Evolutionary conservation across 2,329 filamentous ascomycete genomes (phyloP), one percentile per base, ranked within the genome.

Genomic region (Lasiodiplodia sp.): DNA sequence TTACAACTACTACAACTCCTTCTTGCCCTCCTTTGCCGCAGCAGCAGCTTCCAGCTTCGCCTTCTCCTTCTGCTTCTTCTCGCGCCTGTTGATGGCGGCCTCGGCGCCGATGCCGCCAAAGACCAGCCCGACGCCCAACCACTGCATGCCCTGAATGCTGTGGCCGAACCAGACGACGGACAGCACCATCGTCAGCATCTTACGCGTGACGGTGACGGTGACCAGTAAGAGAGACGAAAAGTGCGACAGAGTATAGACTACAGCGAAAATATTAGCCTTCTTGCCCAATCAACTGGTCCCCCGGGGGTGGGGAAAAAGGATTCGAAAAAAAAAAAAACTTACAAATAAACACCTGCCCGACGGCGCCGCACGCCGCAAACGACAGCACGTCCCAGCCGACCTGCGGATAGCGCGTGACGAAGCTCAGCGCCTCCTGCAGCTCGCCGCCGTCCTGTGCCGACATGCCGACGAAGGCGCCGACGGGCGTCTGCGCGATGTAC

Each of bases 181-280:
- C 64, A 98, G 86, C 69, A 98, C 93, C 96, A 99, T 99, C 73
- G 95, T 98, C 79, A 98, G 88, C 96, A 99, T 99, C 84, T 99
- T 99, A 77, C 96, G 88, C 56, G 96, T 99, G 56, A 99, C 96
- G 2, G 94, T 99, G 2, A 99, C 94, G 4, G 96, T 98, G 53
- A 98, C 95, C 62, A 99, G 88, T 64, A 98, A 87, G 60, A 99
- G 87, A 11, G 92, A 96, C 11, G 92, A 96, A 83, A 98, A 99
- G 62, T 92, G 93, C 16, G 94, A 91, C 6, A 99, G 87, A 0
- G 96, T 98, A 82, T 97, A 94, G 85, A 97, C 81, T 77, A 52
- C 14, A 28, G 1, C 12, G n/a, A 57, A 18, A 23, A n/a, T n/a
- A 25, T 4, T n/a, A 5, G 31, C 31, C 8, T 34, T 34, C 31